Evolutionary conservation across 2,329 filamentous ascomycete species (phyloP).

Genomic region (Exophiala lecanii-corni): DNA sequence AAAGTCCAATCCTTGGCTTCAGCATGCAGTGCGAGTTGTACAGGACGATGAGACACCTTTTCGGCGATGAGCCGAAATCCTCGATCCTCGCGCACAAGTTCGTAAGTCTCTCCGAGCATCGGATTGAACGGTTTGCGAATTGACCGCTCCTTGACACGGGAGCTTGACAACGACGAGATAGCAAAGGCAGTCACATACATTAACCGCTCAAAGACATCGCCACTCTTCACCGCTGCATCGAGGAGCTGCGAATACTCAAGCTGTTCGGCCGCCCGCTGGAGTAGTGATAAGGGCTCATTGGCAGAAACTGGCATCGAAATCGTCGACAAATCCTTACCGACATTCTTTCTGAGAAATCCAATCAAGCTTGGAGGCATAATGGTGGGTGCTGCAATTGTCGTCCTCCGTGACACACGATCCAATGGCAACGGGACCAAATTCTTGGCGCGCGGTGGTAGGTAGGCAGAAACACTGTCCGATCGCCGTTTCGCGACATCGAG

Average conservation of each 20-base stretch:
- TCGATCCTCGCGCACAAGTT: constrained; percentile 80
- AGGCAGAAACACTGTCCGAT: constrained; percentile 38
- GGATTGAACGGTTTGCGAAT: constrained; percentile 97
- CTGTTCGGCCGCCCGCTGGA: constrained; percentile 86
- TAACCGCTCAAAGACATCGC: constrained; percentile 64
- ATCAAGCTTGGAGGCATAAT: constrained; percentile 85
- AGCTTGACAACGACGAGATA: constrained; percentile 76
- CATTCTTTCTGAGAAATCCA: constrained; percentile 91
- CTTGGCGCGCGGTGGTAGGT: constrained; percentile 74
- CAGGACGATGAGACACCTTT: constrained; percentile 88
- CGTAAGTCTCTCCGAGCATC: constrained; percentile 91
- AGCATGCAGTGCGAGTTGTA: constrained; percentile 88
- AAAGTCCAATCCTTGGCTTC: constrained; percentile 83
- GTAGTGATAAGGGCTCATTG: constrained; percentile 83
- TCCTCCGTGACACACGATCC: constrained; percentile 60
- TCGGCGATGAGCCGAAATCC: constrained; percentile 91
- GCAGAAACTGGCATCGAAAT: constrained; percentile 97
- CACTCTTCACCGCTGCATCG: constrained; percentile 60
- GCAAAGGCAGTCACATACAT: constrained; percentile 87
- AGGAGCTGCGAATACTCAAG: constrained; percentile 85
- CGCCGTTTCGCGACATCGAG: constrained; percentile 31
- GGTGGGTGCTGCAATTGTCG: constrained; percentile 66
- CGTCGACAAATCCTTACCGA: constrained; percentile 93
- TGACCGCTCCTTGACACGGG: constrained; percentile 80
- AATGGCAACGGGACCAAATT: constrained; percentile 73